Evolutionary conservation across 148 eudicot genomes (phyloP).

Genomic region (Vaccinium vitisidaea): DNA sequence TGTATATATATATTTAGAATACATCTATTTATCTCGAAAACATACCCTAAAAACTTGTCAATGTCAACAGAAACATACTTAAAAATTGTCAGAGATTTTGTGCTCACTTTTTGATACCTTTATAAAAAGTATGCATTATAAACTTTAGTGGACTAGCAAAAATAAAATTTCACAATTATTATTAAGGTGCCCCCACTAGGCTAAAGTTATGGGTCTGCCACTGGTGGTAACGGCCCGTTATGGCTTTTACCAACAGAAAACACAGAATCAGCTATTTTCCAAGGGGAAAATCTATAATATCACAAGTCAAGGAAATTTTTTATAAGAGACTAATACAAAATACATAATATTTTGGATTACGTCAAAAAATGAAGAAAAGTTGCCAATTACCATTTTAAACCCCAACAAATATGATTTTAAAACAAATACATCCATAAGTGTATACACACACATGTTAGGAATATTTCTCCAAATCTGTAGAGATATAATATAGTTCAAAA

Average conservation of each 20-base stretch:
- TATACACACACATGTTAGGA: too few relatives aligned
- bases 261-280: not conserved
- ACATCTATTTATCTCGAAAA: not conserved
- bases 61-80: not conserved
- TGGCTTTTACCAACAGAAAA: not conserved
- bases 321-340: not conserved
- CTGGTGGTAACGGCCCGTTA: not conserved
- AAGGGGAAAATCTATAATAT: not conserved
- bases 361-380: not conserved
- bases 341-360: not conserved
- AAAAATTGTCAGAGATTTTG: not conserved
- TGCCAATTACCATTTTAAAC: not conserved
- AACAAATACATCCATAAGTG: not conserved
- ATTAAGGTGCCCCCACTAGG: not conserved
- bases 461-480: too few relatives aligned
- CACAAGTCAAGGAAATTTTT: not conserved
- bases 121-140: not conserved
- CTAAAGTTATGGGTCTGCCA: not conserved
- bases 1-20: not conserved
- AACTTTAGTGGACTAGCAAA: not conserved
- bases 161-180: not conserved
- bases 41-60: not conserved
- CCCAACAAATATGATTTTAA: not conserved
- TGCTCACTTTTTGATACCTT: not conserved
- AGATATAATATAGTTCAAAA: not conserved